A percentile compares a stretch with the other conserved stretches of the same genome.
Conservation (phyloP, 805 yeast genomes). For the Cyberlindnera suaveolens region DNA sequence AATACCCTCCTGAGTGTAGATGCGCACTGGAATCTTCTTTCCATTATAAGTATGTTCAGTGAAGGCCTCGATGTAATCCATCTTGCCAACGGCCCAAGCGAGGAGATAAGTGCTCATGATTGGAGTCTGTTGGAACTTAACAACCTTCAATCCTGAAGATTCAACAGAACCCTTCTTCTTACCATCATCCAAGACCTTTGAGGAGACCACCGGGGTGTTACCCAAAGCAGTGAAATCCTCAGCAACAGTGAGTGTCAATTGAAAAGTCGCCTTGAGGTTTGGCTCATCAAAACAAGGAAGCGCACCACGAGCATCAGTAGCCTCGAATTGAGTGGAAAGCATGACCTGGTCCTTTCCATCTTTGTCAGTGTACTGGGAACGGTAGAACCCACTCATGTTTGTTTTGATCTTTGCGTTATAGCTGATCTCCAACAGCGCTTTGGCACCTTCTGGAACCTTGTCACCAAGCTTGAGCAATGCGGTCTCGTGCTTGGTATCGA, state of each 20-base stretch:
- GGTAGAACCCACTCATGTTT: slow-evolving; percentile 77
- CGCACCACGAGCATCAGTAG: slow-evolving; percentile 79
- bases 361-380: slow-evolving; percentile 52
- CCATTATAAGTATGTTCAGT: slow-evolving; percentile 34
- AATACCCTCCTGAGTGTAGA: slow-evolving; percentile 73
- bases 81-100: slow-evolving; percentile 77
- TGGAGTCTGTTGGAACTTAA: slow-evolving; percentile 64
- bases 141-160: slow-evolving; percentile 20
- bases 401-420: slow-evolving; percentile 59
- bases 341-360: slow-evolving; percentile 62
- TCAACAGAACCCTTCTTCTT: slow-evolving; percentile 44
- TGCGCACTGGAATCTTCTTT: slow-evolving; percentile 71
- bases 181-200: slow-evolving; percentile 36
- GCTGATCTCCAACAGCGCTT: slow-evolving; percentile 39
- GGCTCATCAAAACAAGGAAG: slow-evolving; percentile 87
- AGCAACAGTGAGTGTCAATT: slow-evolving; percentile 53
- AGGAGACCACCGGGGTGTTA: slow-evolving; percentile 56
- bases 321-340: slow-evolving; percentile 82
- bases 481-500: slow-evolving; percentile 51
- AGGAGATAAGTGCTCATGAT: slow-evolving; percentile 75
- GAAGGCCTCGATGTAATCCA: slow-evolving; percentile 55
- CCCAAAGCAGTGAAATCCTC: slow-evolving; percentile 53
- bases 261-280: slow-evolving; percentile 67
- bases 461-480: slow-evolving; percentile 50
- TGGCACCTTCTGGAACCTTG: slow-evolving; percentile 28